Evolutionary conservation across 768 basidiomycete species (phyloP).

Genomic region (Suillus variegatus): DNA sequence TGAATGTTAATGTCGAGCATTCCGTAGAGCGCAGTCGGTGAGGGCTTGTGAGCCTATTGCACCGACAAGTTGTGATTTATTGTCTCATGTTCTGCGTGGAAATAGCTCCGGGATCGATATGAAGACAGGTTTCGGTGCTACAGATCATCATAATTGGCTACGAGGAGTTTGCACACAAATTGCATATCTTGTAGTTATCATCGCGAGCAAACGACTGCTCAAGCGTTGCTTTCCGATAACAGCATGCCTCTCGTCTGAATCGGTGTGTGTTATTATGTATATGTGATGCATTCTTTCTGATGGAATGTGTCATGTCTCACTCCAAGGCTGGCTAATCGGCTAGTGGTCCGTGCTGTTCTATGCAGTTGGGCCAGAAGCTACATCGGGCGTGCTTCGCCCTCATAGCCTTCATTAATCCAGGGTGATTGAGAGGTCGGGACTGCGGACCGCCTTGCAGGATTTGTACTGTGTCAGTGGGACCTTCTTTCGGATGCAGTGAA

Average conservation of each 20-base stretch:
- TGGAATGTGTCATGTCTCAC: background rate
- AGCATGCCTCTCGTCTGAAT: background rate
- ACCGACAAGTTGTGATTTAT: background rate
- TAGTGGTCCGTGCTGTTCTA: constrained; percentile 74
- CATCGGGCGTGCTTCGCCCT: constrained; percentile 48
- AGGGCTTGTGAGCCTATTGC: background rate
- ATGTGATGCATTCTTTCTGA: background rate
- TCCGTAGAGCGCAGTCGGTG: background rate
- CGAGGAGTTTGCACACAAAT: constrained; percentile 25
- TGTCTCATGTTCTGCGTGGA: constrained; percentile 34
- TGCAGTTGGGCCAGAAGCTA: constrained; percentile 67
- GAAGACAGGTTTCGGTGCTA: constrained; percentile 61
- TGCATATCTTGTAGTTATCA: constrained; percentile 57
- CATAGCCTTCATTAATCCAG: constrained; percentile 33
- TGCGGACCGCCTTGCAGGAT: constrained; percentile 61
- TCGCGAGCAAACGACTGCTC: constrained; percentile 71
- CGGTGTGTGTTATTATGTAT: constrained; percentile 15
- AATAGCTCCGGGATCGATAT: constrained; percentile 54
- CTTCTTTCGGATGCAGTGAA: constrained; percentile 14
- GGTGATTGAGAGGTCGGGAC: constrained; percentile 57
- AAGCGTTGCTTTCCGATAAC: constrained; percentile 17
- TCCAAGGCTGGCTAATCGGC: constrained; percentile 20
- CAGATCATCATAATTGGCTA: constrained; percentile 61
- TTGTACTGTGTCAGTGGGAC: constrained; percentile 47
- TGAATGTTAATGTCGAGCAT: background rate